Percentiles rank a stretch among this genome's conserved stretches.
Evolutionary conservation across 2,329 filamentous ascomycete genomes (phyloP).

Genomic region (Allantophomopsis cytisporea): DNA sequence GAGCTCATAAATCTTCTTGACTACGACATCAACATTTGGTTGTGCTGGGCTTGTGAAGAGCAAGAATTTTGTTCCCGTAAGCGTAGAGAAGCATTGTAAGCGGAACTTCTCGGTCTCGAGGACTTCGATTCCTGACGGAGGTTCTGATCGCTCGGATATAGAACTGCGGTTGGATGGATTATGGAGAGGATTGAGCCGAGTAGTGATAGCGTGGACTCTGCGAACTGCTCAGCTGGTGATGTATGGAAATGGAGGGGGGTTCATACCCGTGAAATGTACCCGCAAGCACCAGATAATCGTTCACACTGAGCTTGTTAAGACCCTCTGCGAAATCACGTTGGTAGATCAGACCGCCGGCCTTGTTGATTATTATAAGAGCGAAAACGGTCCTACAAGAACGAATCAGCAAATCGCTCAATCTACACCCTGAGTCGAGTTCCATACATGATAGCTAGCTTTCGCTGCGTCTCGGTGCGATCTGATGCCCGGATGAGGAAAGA

Average conservation of each 20-base stretch:
- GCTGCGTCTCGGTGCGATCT: too few relatives aligned
- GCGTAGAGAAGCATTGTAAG: slow-evolving; percentile 87
- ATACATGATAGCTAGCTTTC: too few relatives aligned
- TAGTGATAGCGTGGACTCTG: slow-evolving; percentile 57
- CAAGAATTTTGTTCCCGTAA: slow-evolving; percentile 91
- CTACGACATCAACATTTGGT: slow-evolving; percentile 72
- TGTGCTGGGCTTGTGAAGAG: slow-evolving; percentile 70
- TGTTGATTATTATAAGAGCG: slow-evolving; percentile 95
- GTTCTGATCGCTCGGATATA: slow-evolving; percentile 35
- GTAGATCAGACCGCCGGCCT: slow-evolving; percentile 92
- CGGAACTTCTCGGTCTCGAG: slow-evolving; percentile 91
- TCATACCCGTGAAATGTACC: slow-evolving; percentile 89
- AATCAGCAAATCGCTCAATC: not conserved
- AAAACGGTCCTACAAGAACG: slow-evolving; percentile 65
- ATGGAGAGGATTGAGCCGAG: slow-evolving; percentile 49
- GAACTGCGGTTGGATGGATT: slow-evolving; percentile 39
- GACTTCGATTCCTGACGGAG: slow-evolving; percentile 72
- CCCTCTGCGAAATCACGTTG: slow-evolving; percentile 85
- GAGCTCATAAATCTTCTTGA: slow-evolving; percentile 80
- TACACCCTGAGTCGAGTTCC: too few relatives aligned
- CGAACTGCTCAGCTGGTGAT: not conserved
- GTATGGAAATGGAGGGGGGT: slow-evolving; percentile 15
- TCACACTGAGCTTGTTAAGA: slow-evolving; percentile 79
- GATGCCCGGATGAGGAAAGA: too few relatives aligned
- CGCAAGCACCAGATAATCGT: slow-evolving; percentile 92